Evolutionary conservation across 306 rosid species (phyloP).

Genomic region (Prunus salicina): DNA sequence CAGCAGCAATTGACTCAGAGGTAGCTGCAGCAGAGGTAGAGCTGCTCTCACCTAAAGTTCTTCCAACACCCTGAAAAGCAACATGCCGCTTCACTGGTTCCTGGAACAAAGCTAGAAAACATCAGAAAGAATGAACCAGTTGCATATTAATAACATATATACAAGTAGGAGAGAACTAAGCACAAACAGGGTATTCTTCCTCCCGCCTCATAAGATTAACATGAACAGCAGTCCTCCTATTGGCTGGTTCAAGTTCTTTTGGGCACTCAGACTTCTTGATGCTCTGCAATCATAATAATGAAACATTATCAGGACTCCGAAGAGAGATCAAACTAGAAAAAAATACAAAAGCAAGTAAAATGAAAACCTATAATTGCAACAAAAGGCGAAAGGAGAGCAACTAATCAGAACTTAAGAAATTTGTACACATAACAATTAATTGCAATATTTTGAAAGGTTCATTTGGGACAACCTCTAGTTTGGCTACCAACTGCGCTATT

Average conservation of each 20-base stretch:
- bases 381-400: background rate
- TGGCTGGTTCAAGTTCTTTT: constrained; percentile 72
- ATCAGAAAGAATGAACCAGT: background rate
- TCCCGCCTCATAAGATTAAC: constrained; percentile 60
- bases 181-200: constrained; percentile 74
- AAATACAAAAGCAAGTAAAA: background rate
- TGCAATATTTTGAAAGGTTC: background rate
- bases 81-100: constrained; percentile 54
- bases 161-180: constrained; percentile 5
- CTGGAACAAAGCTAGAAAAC: constrained; percentile 34
- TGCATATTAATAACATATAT: constrained; percentile 6
- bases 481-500: background rate
- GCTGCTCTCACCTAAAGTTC: constrained; percentile 68
- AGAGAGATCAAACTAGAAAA: background rate
- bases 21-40: constrained; percentile 25
- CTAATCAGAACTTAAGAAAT: background rate
- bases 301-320: background rate
- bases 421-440: background rate
- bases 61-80: constrained; percentile 83
- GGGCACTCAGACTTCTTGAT: constrained; percentile 86
- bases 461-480: background rate
- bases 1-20: constrained; percentile 29
- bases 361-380: background rate
- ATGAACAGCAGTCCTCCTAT: constrained; percentile 58
- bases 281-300: constrained; percentile 53